Evolutionary conservation across 2,329 filamentous ascomycete species (phyloP), one percentile per base, ranked within the genome.

Genomic region (Hypoxylon sp.): DNA sequence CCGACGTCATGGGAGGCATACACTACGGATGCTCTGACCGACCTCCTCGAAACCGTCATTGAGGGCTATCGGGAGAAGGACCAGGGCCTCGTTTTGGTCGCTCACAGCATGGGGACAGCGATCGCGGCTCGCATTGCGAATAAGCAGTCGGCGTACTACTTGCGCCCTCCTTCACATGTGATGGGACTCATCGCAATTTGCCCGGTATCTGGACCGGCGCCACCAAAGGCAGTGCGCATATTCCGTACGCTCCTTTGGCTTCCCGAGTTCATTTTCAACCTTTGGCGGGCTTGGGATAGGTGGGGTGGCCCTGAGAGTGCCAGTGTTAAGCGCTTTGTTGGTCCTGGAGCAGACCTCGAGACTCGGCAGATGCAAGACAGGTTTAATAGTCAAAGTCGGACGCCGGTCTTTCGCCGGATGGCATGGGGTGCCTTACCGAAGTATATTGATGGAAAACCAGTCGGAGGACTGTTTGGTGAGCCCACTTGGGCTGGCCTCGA

Each of bases 21-120:
- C 78, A 91, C 88, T 0, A 89, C 91, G 0, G 88, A 94, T 44
- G 90, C 92, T 1, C 83, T 98, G 24, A 88, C 88, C 3, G 91
- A 94, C 72, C 83, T 99, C 10, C 83, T 98, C 13, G 90, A 90
- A 63, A 86, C 84, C 1, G 88, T 94, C 33, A 94, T 98, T 65
- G 87, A 93, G 42, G 86, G 90, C 50, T 88, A 95, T 75, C 88
- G 91, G 44, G 89, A 92, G 71, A 86, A 85, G 47, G 84, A 88
- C 0, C 94, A 97, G 78, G 87, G 89, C 3, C 87, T 97, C 13
- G 86, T 98, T 19, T 80, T 98, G 31, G 88, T 98, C 65, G 94
- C 91, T 1, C 96, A 99, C 77, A 97, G 94, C 78, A 92, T 98
- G 88, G 96, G 96, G 5, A 94, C 92, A 65, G 92, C 92, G 2